Evolutionary conservation across 352 stramenopile species (phyloP).

Genomic region (Pythium folliculosum): DNA sequence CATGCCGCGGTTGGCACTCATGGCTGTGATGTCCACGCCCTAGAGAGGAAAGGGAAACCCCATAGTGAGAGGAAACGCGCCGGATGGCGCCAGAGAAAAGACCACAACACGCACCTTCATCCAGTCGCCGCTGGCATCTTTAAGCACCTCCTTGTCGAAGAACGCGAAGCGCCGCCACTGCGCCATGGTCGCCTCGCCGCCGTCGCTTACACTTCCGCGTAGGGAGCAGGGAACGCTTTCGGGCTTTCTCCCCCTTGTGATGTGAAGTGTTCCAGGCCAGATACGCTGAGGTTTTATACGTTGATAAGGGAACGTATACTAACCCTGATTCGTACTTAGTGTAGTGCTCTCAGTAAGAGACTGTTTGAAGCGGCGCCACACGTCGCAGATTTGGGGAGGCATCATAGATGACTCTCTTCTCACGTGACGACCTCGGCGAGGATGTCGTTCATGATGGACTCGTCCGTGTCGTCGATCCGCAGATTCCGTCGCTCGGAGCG

Average conservation of each 20-base stretch:
- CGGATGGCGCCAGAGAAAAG: not conserved
- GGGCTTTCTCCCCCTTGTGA: not conserved
- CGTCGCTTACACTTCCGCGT: too few species aligned
- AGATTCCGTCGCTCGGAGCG: conserved; percentile 30
- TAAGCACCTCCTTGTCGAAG: conserved; percentile 89
- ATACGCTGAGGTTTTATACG: conserved; percentile 14
- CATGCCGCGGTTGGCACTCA: conserved; percentile 86
- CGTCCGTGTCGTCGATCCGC: conserved; percentile 58
- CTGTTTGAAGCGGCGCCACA: not conserved
- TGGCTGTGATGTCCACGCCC: conserved; percentile 85
- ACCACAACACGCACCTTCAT: conserved; percentile 57
- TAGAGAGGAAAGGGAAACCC: conserved; percentile 26
- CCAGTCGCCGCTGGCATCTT: conserved; percentile 79
- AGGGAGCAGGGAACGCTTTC: too few species aligned
- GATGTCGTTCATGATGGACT: conserved; percentile 71
- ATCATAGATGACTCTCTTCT: not conserved
- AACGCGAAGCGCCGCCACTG: conserved; percentile 90
- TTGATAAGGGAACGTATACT: not conserved
- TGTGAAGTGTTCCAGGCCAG: too few species aligned
- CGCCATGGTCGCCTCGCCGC: conserved; percentile 49
- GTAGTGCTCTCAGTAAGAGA: too few species aligned
- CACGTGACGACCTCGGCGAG: conserved; percentile 35
- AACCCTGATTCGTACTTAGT: conserved; percentile 26
- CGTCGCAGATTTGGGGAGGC: conserved; percentile 17
- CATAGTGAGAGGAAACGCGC: conserved; percentile 20